Evolutionary conservation across 108 stramenopile species (phyloP).

Genomic region (Pseudonitzschia multiseries): DNA sequence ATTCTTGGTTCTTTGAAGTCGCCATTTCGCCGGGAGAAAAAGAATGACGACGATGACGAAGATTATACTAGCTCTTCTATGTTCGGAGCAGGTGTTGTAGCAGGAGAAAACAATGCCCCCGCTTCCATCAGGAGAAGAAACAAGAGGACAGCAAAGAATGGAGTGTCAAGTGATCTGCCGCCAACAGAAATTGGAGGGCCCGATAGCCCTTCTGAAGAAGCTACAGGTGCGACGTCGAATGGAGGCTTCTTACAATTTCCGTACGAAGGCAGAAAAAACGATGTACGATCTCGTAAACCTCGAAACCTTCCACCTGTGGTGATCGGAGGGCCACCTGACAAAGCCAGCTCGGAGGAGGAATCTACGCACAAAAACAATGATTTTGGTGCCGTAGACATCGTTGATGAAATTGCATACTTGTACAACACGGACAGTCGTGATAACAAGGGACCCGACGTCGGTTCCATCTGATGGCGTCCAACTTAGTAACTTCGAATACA

Average conservation of each 20-base stretch:
- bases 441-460: neutral
- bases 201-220: neutral
- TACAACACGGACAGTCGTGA: conserved; percentile 5
- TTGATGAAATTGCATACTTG: conserved; percentile 17
- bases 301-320: neutral
- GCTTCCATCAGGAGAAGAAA: neutral
- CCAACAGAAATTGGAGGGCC: conserved; percentile 15
- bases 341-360: neutral
- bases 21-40: conserved; percentile 2
- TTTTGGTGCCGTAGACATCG: conserved; percentile 8
- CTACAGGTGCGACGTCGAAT: too few species aligned
- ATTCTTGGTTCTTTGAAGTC: conserved; percentile 2
- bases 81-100: conserved; percentile 11
- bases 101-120: conserved; percentile 4
- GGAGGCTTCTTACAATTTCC: neutral
- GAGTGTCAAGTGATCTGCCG: neutral
- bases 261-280: neutral
- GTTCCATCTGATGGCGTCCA: neutral
- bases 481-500: too few species aligned
- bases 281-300: neutral
- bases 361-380: conserved; percentile 3
- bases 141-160: neutral
- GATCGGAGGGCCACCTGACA: conserved; percentile 1
- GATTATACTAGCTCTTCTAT: conserved; percentile 2
- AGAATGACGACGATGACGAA: neutral